Conservation (phyloP, 2,329 filamentous ascomycete genomes). For the Phaeosphaeriaceae sp. region DNA sequence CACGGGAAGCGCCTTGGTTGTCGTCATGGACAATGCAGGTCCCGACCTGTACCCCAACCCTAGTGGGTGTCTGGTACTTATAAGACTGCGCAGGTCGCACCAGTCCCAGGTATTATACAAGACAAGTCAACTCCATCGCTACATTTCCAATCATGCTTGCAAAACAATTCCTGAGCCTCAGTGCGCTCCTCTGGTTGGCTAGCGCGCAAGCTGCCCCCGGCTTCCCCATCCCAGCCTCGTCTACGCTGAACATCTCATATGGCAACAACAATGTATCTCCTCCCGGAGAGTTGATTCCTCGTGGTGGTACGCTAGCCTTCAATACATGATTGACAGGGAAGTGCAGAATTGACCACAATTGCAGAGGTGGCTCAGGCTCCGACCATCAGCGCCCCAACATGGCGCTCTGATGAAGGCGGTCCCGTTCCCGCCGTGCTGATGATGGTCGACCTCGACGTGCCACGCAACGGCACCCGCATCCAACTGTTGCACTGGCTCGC, state of each 20-base stretch:
- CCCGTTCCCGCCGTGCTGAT: constrained; percentile 29
- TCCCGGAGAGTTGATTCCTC: constrained; percentile 42
- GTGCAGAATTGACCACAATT: neutral
- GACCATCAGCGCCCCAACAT: constrained; percentile 28
- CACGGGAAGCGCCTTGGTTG: neutral
- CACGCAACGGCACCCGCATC: constrained; percentile 39
- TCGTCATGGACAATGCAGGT: neutral
- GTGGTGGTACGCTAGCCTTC: constrained; percentile 31
- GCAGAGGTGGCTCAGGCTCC: constrained; percentile 37
- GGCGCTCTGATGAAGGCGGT: constrained; percentile 15
- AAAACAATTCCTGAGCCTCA: constrained; percentile 18
- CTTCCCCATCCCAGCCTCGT: constrained; percentile 33
- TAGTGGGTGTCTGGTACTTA: neutral
- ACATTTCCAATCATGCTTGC: constrained; percentile 17
- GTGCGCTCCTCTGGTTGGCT: constrained; percentile 19
- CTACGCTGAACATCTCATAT: constrained; percentile 33
- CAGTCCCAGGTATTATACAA: neutral
- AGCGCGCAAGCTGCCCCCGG: constrained; percentile 37
- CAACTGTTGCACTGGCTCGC: constrained; percentile 44
- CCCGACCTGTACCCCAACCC: neutral
- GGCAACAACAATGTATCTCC: constrained; percentile 43
- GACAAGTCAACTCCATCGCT: neutral
- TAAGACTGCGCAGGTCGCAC: neutral
- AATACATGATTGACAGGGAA: neutral
- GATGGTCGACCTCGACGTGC: constrained; percentile 44